A percentile compares a stretch with the other conserved stretches of the same genome.
Evolutionary conservation across 2,329 filamentous ascomycete genomes (phyloP).

Genomic region (Aspergillus brasiliensis): DNA sequence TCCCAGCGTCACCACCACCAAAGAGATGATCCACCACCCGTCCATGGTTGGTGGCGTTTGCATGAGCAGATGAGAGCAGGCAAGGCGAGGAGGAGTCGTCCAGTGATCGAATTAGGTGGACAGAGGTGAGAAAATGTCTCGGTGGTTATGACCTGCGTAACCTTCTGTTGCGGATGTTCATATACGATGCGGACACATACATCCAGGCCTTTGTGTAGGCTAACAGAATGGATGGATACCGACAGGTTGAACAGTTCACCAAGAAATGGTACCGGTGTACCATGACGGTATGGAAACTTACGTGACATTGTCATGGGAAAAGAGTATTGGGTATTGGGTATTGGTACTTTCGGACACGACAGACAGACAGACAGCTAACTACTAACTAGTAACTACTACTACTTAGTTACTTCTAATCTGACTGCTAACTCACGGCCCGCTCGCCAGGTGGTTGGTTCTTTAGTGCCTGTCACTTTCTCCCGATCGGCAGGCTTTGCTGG

Average conservation of each 20-base stretch:
- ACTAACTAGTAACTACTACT: no score
- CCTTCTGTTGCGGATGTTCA: neutral
- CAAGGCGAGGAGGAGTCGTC: neutral
- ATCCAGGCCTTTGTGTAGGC: no score
- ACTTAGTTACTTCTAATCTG: no score
- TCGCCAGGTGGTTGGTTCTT: neutral
- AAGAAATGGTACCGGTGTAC: no score
- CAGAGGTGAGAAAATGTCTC: neutral
- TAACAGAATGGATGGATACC: no score
- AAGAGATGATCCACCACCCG: neutral
- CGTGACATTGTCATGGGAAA: no score
- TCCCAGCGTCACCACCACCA: neutral
- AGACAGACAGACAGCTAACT: no score
- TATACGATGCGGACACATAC: neutral
- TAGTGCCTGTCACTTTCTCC: neutral
- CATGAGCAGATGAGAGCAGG: neutral
- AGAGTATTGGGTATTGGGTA: no score
- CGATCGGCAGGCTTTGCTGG: conserved; percentile 4
- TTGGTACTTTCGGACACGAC: no score
- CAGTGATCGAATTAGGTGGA: neutral
- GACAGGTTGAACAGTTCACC: no score
- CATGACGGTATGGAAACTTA: no score
- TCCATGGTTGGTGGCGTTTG: conserved; percentile 1
- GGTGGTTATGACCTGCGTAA: neutral
- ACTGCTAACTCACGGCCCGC: no score